Percentiles rank a stretch among this genome's conserved stretches.
Conservation (phyloP, 2,329 filamentous ascomycete genomes). For the Pyricularia sp. region DNA sequence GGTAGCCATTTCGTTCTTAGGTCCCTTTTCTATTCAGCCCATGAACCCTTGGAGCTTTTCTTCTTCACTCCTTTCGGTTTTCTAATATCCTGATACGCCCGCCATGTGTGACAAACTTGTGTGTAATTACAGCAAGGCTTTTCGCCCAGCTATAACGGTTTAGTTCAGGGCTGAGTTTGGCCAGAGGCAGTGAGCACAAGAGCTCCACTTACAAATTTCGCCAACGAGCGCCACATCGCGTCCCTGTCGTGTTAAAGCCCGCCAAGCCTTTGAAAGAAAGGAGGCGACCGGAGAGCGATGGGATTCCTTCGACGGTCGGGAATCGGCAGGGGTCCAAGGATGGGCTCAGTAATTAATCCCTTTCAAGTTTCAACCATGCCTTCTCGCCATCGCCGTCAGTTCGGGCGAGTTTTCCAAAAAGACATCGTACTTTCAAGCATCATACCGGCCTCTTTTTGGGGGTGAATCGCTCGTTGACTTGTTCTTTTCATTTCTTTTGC, state of each 20-base stretch:
- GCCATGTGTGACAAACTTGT: neutral
- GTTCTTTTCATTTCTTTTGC: neutral
- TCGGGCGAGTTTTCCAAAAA: neutral
- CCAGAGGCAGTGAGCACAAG: neutral
- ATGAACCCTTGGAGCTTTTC: neutral
- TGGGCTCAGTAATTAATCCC: neutral
- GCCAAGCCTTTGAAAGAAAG: neutral
- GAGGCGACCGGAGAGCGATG: neutral
- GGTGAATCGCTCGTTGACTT: neutral
- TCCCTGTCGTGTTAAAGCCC: neutral
- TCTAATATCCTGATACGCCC: no score
- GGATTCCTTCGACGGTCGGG: neutral
- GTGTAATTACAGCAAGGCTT: neutral
- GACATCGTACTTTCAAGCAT: neutral
- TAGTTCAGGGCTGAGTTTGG: neutral
- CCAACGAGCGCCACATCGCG: neutral
- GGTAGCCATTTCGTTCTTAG: no score
- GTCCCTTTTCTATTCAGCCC: neutral
- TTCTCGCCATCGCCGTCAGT: neutral
- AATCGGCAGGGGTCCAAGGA: neutral
- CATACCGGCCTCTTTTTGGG: neutral
- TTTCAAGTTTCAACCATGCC: neutral
- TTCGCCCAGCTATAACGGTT: neutral
- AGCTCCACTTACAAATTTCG: neutral
- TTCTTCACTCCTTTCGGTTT: no score